Conservation (phyloP, 1,284 basidiomycete genomes). For the Malassezia pachydermatis region DNA sequence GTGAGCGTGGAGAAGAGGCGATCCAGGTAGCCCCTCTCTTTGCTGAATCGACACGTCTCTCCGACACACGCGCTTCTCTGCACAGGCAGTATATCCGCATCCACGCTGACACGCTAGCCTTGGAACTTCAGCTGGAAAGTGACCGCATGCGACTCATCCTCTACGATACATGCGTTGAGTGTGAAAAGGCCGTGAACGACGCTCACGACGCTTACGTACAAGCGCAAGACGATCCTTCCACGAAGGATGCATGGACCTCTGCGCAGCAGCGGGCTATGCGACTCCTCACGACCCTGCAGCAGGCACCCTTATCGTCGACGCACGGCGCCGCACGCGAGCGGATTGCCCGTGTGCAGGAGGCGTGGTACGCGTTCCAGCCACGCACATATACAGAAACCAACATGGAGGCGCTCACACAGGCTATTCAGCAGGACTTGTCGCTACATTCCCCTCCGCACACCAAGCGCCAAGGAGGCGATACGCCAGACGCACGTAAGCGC, state of each 20-base stretch:
- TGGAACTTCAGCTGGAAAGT: conserved; percentile 5
- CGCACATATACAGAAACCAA: not conserved
- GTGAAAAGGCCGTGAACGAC: conserved; percentile 4
- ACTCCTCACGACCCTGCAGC: too few species aligned
- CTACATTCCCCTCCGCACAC: too few species aligned
- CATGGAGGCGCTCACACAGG: not conserved
- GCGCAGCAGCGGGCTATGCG: too few species aligned
- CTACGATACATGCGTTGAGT: conserved; percentile 11
- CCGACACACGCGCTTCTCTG: not conserved
- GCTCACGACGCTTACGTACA: too few species aligned
- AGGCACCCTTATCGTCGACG: too few species aligned
- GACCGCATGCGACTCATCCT: conserved; percentile 4
- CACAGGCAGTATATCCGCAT: not conserved
- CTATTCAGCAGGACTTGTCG: too few species aligned
- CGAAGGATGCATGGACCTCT: too few species aligned
- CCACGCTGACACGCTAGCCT: not conserved
- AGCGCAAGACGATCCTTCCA: too few species aligned
- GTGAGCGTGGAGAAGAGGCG: conserved; percentile 1
- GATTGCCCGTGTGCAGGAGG: not conserved
- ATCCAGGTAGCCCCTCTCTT: not conserved
- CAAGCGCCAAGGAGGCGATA: too few species aligned
- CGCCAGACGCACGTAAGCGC: conserved; percentile 4
- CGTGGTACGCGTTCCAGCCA: not conserved
- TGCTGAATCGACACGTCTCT: not conserved
- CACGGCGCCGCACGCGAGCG: not conserved